Evolutionary conservation across 768 basidiomycete species (phyloP).

Genomic region (Lanmaoa pseudosensibilis): DNA sequence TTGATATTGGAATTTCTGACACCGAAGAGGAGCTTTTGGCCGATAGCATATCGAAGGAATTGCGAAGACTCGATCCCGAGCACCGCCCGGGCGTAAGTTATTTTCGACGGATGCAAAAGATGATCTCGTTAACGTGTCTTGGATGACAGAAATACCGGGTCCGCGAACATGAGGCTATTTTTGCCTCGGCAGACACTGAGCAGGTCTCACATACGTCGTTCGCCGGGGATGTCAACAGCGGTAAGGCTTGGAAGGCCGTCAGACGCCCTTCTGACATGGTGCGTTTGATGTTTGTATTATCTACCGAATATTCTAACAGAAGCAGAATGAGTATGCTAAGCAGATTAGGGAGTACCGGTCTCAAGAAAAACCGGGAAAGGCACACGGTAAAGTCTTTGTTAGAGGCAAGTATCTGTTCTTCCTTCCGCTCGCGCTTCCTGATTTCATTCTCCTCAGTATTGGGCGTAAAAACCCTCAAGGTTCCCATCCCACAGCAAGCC

Average conservation of each 20-base stretch:
- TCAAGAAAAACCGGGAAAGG: conserved; percentile 75
- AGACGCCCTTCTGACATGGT: conserved; percentile 95
- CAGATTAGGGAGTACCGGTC: conserved; percentile 81
- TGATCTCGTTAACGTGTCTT: conserved; percentile 3
- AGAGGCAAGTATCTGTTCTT: conserved; percentile 54
- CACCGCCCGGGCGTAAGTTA: conserved; percentile 25
- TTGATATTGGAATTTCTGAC: conserved; percentile 40
- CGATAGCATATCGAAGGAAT: conserved; percentile 72
- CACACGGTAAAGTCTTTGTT: conserved; percentile 92
- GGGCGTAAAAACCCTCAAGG: conserved; percentile 65
- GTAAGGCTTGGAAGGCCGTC: conserved; percentile 83
- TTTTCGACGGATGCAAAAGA: neutral
- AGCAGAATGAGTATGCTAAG: conserved; percentile 89
- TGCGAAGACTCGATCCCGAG: conserved; percentile 54
- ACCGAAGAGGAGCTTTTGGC: conserved; percentile 55
- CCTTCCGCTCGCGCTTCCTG: neutral
- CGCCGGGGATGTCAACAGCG: conserved; percentile 80
- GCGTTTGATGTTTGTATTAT: conserved; percentile 20
- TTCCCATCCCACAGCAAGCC: conserved; percentile 76
- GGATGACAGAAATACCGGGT: conserved; percentile 71
- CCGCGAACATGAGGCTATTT: conserved; percentile 77
- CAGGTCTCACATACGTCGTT: conserved; percentile 67
- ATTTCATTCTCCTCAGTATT: conserved; percentile 51
- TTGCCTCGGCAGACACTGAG: conserved; percentile 74
- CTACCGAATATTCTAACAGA: neutral